phyloP scores from a whole-genome alignment of 139 green algal genomes.

The Zygnema cylindricum region DNA sequence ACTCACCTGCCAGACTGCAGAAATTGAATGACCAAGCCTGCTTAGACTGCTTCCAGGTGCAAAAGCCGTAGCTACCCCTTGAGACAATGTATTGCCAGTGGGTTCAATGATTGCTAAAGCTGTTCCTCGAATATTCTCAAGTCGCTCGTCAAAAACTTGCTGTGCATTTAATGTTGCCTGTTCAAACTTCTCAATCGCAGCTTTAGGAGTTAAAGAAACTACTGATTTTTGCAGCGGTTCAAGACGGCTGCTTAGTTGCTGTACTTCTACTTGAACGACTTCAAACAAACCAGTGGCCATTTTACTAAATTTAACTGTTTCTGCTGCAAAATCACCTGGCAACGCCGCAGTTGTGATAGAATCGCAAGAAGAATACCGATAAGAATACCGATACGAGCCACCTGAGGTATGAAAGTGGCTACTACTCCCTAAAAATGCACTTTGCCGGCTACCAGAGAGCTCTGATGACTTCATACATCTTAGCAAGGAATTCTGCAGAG shows the following conservation, averaged over 20 bases:
- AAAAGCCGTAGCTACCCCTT: background rate
- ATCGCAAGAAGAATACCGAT: no score
- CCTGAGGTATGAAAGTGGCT: no score
- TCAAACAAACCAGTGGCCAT: background rate
- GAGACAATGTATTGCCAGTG: background rate
- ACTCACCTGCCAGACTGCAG: background rate
- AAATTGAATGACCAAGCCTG: background rate
- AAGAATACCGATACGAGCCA: background rate
- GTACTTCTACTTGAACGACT: background rate
- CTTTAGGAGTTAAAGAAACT: background rate
- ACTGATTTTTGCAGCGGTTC: background rate
- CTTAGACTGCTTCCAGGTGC: background rate
- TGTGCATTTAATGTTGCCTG: background rate
- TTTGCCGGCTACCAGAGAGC: no score
- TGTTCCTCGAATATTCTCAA: background rate
- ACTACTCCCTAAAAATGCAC: no score
- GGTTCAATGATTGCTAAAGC: background rate
- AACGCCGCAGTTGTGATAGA: background rate
- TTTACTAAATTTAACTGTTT: background rate
- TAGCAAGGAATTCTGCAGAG: no score
- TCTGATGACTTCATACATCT: no score
- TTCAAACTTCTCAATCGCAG: background rate
- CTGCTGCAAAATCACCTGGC: background rate
- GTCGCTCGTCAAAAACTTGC: background rate
- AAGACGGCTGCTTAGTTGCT: background rate